These are phyloP conservation scores for Clonostachys rosea DNA, from an alignment of 2,329 filamentous ascomycete genomes.

Conservation along the genomic window DNA sequence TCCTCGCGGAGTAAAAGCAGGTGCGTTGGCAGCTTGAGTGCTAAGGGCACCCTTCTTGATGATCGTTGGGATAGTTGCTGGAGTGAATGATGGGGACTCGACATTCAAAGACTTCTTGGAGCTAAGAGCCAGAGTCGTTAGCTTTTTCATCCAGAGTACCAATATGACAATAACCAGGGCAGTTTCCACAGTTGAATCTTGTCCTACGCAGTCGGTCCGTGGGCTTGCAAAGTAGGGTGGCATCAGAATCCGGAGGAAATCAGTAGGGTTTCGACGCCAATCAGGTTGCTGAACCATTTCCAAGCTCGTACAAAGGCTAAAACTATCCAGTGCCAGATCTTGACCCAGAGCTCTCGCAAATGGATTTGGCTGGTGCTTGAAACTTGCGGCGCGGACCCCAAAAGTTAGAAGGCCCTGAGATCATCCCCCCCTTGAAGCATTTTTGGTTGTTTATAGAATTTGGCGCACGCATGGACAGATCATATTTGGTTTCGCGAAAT, in stretches of 20 bases:
- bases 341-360: no score
- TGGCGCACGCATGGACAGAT: no score
- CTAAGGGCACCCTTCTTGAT: conserved; percentile 75
- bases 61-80: conserved; percentile 44
- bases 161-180: no score
- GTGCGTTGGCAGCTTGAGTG: conserved; percentile 84
- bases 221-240: background rate
- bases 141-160: conserved; percentile 1
- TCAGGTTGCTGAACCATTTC: no score
- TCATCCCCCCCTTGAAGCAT: no score
- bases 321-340: no score
- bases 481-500: no score
- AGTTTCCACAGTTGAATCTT: background rate
- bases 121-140: conserved; percentile 14
- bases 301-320: no score
- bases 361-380: no score
- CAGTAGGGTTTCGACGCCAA: background rate
- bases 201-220: background rate
- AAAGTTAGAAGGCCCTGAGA: no score
- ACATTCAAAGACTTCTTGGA: conserved; percentile 82
- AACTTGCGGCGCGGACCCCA: no score
- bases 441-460: no score
- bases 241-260: background rate
- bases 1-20: conserved; percentile 75
- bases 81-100: conserved; percentile 93